A percentile compares a stretch with the other conserved stretches of the same genome.
Conservation (phyloP, 2,329 filamentous ascomycete species). For the Chaetomiaceae sp. region DNA sequence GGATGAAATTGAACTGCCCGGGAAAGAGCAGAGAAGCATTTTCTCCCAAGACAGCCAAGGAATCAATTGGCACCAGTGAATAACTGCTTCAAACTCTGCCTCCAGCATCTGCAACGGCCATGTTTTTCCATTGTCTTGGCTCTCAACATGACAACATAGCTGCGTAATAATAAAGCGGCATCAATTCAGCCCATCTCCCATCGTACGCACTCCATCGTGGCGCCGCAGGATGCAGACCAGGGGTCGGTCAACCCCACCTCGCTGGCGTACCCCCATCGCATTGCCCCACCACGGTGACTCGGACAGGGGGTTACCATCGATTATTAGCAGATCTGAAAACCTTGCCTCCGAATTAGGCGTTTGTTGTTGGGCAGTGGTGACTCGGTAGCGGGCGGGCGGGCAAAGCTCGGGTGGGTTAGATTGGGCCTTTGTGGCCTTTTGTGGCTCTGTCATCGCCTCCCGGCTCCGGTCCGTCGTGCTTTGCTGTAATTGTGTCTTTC, state of each 20-base stretch:
- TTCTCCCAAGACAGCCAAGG: no score
- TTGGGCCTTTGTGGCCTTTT: constrained; percentile 5
- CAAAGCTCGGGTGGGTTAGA: constrained; percentile 4
- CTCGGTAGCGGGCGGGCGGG: constrained; percentile 6
- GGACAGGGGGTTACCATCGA: constrained; percentile 5
- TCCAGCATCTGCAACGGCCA: no score
- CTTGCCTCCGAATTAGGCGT: constrained; percentile 27
- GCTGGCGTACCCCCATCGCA: no score
- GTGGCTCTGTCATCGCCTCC: constrained; percentile 4
- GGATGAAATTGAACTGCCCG: not conserved
- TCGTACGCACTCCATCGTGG: constrained; percentile 10
- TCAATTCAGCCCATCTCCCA: no score
- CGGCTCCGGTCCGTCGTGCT: not conserved
- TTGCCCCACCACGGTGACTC: constrained; percentile 9
- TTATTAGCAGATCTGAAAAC: constrained; percentile 18
- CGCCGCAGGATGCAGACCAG: no score
- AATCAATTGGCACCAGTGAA: no score
- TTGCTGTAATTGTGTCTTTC: not conserved
- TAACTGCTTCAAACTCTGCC: no score
- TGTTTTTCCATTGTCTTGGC: no score
- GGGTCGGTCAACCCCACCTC: constrained; percentile 8
- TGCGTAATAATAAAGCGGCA: no score
- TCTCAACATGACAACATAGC: no score
- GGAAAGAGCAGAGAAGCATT: no score
- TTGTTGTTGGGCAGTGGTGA: constrained; percentile 16